phyloP scores from a whole-genome alignment of 116 monocot genomes.

The Cymodocea nodosa region DNA sequence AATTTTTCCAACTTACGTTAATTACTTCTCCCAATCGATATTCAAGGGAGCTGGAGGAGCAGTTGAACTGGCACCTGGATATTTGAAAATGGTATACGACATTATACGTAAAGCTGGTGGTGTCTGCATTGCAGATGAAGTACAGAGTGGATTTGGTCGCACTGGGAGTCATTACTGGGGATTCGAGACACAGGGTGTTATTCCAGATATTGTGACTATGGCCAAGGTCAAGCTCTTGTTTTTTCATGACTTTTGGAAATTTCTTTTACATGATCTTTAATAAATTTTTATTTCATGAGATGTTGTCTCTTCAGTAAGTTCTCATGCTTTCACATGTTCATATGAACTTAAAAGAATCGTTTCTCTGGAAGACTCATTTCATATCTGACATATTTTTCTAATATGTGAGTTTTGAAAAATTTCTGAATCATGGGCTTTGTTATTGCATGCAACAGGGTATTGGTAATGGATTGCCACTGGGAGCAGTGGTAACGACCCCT shows the following conservation, averaged over 20 bases:
- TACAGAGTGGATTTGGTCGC: constrained; percentile 98
- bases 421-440: neutral
- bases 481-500: constrained; percentile 94
- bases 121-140: constrained; percentile 98
- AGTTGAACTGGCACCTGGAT: constrained; percentile 90
- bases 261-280: neutral
- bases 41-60: constrained; percentile 87
- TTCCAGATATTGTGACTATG: constrained; percentile 98
- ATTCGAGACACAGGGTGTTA: constrained; percentile 80
- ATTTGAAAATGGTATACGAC: constrained; percentile 76
- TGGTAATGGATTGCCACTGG: constrained; percentile 91
- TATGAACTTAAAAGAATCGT: no score
- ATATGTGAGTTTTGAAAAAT: neutral
- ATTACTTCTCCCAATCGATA: neutral
- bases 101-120: constrained; percentile 77
- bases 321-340: no score
- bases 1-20: neutral
- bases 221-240: constrained; percentile 55
- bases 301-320: neutral
- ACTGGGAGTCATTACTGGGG: constrained; percentile 99
- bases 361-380: no score
- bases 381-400: no score
- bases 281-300: neutral
- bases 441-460: constrained; percentile 48
- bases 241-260: neutral